phyloP scores from a whole-genome alignment of 2,329 filamentous ascomycete genomes.

The Cladosporium austrohemisphaericum region DNA sequence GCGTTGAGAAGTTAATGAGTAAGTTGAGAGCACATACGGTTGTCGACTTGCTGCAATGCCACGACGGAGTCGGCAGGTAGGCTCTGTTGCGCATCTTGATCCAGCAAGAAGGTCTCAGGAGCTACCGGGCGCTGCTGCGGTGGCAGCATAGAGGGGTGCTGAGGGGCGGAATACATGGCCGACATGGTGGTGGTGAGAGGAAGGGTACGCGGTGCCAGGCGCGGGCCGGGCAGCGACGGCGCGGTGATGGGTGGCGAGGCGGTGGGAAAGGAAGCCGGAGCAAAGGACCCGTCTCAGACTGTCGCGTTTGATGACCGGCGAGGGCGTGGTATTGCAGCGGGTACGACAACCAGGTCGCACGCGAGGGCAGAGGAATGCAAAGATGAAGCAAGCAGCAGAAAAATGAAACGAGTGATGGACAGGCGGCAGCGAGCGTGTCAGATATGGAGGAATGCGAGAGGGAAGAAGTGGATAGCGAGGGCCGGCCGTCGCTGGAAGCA shows the following conservation, averaged over 20 bases:
- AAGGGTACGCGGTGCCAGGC: constrained; percentile 20
- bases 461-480: constrained; percentile 14
- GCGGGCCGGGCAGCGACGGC: constrained; percentile 9
- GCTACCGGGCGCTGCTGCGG: constrained; percentile 67
- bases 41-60: constrained; percentile 96
- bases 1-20: neutral
- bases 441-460: constrained; percentile 8
- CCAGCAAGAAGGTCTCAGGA: constrained; percentile 98
- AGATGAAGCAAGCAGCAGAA: constrained; percentile 11
- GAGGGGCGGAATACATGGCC: constrained; percentile 49
- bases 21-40: constrained; percentile 59
- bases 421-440: constrained; percentile 16
- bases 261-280: constrained; percentile 6
- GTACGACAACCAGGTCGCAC: constrained; percentile 15
- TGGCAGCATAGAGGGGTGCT: constrained; percentile 76
- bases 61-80: constrained; percentile 95
- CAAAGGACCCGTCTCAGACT: constrained; percentile 14
- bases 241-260: constrained; percentile 6
- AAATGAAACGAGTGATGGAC: constrained; percentile 14
- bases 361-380: constrained; percentile 10
- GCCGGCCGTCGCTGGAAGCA: constrained; percentile 14
- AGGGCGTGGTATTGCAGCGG: constrained; percentile 8
- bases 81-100: constrained; percentile 92
- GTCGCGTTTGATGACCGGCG: constrained; percentile 12
- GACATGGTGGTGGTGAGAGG: constrained; percentile 18